These are phyloP conservation scores for Fusarium sp. DNA, from an alignment of 2,329 filamentous ascomycete genomes.

Conservation along the genomic window DNA sequence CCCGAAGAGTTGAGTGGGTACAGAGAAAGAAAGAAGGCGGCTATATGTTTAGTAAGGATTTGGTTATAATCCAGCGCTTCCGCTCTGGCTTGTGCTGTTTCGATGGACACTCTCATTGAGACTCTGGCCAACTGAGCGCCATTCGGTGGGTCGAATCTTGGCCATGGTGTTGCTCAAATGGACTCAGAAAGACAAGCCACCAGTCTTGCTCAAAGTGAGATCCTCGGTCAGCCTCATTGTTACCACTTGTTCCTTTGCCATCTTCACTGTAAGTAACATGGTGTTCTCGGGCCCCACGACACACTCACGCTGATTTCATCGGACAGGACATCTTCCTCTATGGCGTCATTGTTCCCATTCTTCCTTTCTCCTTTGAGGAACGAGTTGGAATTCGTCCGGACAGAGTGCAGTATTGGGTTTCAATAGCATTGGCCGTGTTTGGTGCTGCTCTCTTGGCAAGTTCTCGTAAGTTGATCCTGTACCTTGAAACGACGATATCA, in stretches of 20 bases:
- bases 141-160: not conserved
- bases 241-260: conserved; percentile 48
- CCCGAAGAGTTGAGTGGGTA: conserved; percentile 26
- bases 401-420: conserved; percentile 52
- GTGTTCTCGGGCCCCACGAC: not conserved
- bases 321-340: conserved; percentile 51
- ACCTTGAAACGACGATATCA: not conserved
- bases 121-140: not conserved
- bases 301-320: not conserved
- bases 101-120: not conserved
- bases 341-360: conserved; percentile 50
- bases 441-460: conserved; percentile 47
- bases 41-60: conserved; percentile 3
- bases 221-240: conserved; percentile 50
- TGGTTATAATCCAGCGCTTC: conserved; percentile 5
- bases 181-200: conserved; percentile 39
- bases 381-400: conserved; percentile 42
- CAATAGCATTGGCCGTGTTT: conserved; percentile 50
- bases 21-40: conserved; percentile 1
- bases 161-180: conserved; percentile 34
- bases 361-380: conserved; percentile 48
- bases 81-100: not conserved
- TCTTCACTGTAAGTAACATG: conserved; percentile 48
- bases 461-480: conserved; percentile 44
- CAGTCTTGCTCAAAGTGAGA: conserved; percentile 45